Base-by-base conservation (phyloP, 2,329 filamentous ascomycete species). In the Alternaria sp. region DNA sequence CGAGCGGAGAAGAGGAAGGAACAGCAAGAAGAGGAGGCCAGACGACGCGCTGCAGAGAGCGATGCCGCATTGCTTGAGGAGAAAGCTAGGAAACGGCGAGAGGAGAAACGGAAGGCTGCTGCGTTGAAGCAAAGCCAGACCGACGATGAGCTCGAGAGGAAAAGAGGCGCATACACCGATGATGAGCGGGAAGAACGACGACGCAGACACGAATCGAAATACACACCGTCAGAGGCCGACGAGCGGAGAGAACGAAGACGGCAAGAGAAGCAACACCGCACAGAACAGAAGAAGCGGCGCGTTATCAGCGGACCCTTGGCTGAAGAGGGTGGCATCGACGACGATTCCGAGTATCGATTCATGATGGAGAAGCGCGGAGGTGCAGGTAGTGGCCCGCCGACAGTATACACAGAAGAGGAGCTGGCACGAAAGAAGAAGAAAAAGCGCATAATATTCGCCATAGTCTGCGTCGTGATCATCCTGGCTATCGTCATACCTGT, bases 361-460 rank as follows among this genome's bases (percentile, higher is more conserved):
- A 78, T 80, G 71, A 79, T 80, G 64, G 77, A 83, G 52, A 78
- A 80, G 60, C 73, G 81, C 61, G 82, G 81, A 64, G 82, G 81
- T 56, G 79, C 79, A n/a, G 78, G 72, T 10, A 79, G 80, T 6
- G 76, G 75, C 44, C 61, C 62, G 8, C 72, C 72, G 1, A 79
- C 74, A 36, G 68, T 74, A 26, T 75, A 80, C 21, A 75, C 79
- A 21, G 81, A 81, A 54, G 80, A 82, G 56, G 78, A 81, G 28
- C 73, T 77, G 43, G 74, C 73, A 30, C 69, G 62, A 70, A 68
- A 79, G 76, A 77, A 79, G 74, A 79, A 83, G 78, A 71, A 77
- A 70, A 79, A 90, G 79, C 88, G 87, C 71, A 85, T 89, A 67
- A 80, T 84, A 15, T 80, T 81, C 32, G 77, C 79, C 1, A 79